Evolutionary conservation across 2,329 filamentous ascomycete genomes (phyloP).

Genomic region (Aspergillus oerlinghausenensis): DNA sequence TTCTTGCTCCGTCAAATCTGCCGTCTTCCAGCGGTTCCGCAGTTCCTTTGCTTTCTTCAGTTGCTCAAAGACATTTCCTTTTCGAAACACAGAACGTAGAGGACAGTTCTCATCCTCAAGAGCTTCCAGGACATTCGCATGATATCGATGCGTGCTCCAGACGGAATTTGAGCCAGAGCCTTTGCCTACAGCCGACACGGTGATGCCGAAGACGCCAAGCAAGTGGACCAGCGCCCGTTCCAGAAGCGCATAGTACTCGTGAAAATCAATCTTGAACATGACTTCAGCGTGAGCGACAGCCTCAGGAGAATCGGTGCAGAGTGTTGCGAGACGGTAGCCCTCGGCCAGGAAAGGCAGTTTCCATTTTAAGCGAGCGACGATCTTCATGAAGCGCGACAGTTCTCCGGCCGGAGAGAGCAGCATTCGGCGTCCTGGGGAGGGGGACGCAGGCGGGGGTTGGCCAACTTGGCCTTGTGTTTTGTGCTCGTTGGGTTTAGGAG

Average conservation of each 20-base stretch:
- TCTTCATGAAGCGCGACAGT: conserved; percentile 56
- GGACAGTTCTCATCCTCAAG: conserved; percentile 56
- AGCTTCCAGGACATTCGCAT: conserved; percentile 64
- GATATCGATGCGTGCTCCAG: conserved; percentile 54
- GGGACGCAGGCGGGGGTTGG: conserved; percentile 1
- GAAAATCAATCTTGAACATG: conserved; percentile 75
- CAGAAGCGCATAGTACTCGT: conserved; percentile 69
- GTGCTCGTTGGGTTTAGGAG: conserved; percentile 7
- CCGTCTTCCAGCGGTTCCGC: conserved; percentile 68
- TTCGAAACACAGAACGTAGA: conserved; percentile 53
- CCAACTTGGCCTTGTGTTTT: not conserved
- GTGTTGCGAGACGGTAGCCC: conserved; percentile 51
- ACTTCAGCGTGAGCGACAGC: conserved; percentile 47
- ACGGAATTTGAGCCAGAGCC: conserved; percentile 22
- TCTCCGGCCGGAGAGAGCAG: conserved; percentile 36
- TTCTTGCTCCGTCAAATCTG: conserved; percentile 44
- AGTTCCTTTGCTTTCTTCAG: conserved; percentile 64
- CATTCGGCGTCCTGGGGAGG: conserved; percentile 5
- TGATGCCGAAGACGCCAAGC: conserved; percentile 59
- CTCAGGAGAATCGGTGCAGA: conserved; percentile 25
- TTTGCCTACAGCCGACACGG: conserved; percentile 39
- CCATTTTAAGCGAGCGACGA: conserved; percentile 59
- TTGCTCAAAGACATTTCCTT: conserved; percentile 52
- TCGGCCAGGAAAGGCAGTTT: conserved; percentile 58
- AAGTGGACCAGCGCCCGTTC: conserved; percentile 66